Evolutionary conservation across 108 stramenopile species (phyloP).

Genomic region (Nitzschia sp.): DNA sequence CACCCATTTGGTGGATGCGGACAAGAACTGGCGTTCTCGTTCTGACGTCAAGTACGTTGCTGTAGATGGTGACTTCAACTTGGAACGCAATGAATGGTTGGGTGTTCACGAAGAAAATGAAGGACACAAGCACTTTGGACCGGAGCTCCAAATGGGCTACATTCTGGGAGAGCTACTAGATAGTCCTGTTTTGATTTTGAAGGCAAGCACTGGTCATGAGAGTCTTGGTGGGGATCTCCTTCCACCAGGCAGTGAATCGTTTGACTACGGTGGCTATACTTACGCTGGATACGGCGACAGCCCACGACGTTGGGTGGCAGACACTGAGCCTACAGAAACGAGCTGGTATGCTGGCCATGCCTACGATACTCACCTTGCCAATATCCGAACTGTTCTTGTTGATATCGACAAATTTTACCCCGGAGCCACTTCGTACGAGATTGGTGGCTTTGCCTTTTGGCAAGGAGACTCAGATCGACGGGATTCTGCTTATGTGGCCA

Average conservation of each 20-base stretch:
- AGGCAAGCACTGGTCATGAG: conserved; percentile 33
- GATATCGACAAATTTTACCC: conserved; percentile 36
- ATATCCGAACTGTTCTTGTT: conserved; percentile 23
- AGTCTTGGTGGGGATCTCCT: conserved; percentile 43
- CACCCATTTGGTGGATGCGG: conserved; percentile 20
- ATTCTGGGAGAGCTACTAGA: conserved; percentile 32
- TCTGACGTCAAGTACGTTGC: conserved; percentile 29
- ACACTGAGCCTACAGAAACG: not conserved
- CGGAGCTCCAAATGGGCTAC: conserved; percentile 47
- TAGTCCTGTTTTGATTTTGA: conserved; percentile 43
- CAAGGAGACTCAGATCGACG: conserved; percentile 45
- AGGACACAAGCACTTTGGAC: conserved; percentile 36
- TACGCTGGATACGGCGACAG: conserved; percentile 35
- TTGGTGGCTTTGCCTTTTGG: conserved; percentile 45
- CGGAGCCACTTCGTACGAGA: conserved; percentile 26
- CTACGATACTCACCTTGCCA: conserved; percentile 31
- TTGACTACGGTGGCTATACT: conserved; percentile 22
- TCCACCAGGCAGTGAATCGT: conserved; percentile 37
- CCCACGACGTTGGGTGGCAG: conserved; percentile 29
- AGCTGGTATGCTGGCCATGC: conserved; percentile 36
- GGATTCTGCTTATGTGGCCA: conserved; percentile 14
- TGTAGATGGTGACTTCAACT: conserved; percentile 14
- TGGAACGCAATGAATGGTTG: conserved; percentile 33
- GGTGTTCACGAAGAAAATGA: conserved; percentile 12
- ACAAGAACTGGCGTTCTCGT: conserved; percentile 13